These are phyloP conservation scores for Arthroderma sp. DNA, from an alignment of 2,329 filamentous ascomycete genomes.

Conservation along the genomic window DNA sequence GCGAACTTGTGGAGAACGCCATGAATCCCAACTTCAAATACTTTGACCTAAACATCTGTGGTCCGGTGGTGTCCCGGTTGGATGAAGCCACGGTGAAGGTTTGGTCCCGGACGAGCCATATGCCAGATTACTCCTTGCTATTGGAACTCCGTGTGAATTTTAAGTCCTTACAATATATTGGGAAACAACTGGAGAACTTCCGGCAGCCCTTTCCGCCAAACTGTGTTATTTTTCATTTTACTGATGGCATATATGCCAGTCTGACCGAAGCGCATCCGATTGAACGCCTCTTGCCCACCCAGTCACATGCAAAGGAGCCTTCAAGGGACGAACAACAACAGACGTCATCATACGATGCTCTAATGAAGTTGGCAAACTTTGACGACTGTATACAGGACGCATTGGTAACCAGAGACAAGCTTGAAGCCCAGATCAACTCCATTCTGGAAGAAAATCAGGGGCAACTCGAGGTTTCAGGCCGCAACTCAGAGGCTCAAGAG, in stretches of 20 bases:
- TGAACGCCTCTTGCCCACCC: conserved; percentile 16
- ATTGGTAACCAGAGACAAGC: conserved; percentile 58
- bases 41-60: conserved; percentile 60
- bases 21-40: conserved; percentile 84
- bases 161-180: conserved; percentile 64
- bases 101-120: conserved; percentile 53
- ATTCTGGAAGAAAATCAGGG: conserved; percentile 31
- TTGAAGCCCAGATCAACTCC: conserved; percentile 65
- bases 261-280: conserved; percentile 51
- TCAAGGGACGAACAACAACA: conserved; percentile 41
- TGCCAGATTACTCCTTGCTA: conserved; percentile 49
- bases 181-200: conserved; percentile 50
- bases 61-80: conserved; percentile 52
- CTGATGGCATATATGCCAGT: conserved; percentile 75
- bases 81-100: conserved; percentile 56
- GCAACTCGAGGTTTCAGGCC: conserved; percentile 22
- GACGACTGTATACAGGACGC: conserved; percentile 89
- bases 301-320: neutral
- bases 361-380: conserved; percentile 79
- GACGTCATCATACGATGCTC: conserved; percentile 72
- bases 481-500: conserved; percentile 30
- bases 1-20: conserved; percentile 65
- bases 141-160: conserved; percentile 63
- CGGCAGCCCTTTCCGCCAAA: conserved; percentile 67
- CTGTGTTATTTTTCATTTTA: conserved; percentile 71